phyloP scores from a whole-genome alignment of 2,329 filamentous ascomycete genomes.

The Sporothrix inflata region DNA sequence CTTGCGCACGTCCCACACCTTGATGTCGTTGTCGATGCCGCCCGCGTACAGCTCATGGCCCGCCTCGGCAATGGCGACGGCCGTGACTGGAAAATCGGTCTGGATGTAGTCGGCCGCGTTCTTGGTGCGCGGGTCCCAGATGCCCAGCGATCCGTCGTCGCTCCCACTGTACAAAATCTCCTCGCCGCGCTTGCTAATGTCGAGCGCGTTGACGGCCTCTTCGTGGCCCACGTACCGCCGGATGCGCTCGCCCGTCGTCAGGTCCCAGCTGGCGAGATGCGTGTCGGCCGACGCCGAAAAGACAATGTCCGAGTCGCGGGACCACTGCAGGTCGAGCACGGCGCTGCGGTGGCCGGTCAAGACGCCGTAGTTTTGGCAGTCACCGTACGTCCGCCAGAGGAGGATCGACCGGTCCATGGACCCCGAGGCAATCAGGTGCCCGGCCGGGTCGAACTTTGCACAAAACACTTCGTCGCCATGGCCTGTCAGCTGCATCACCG shows the following conservation, averaged over 20 bases:
- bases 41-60: slow-evolving; percentile 95
- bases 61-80: slow-evolving; percentile 87
- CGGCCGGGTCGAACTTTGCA: slow-evolving; percentile 85
- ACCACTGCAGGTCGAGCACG: slow-evolving; percentile 92
- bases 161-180: slow-evolving; percentile 89
- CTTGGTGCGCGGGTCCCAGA: slow-evolving; percentile 95
- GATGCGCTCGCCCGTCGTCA: slow-evolving; percentile 89
- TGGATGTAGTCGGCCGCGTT: slow-evolving; percentile 84
- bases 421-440: slow-evolving; percentile 87
- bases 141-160: slow-evolving; percentile 89
- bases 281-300: slow-evolving; percentile 94
- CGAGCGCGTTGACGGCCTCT: slow-evolving; percentile 91
- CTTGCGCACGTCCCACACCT: slow-evolving; percentile 95
- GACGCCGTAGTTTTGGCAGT: slow-evolving; percentile 92
- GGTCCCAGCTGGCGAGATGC: slow-evolving; percentile 92
- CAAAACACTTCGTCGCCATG: slow-evolving; percentile 86
- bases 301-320: slow-evolving; percentile 85
- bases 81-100: slow-evolving; percentile 90
- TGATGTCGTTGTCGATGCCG: slow-evolving; percentile 95
- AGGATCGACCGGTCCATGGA: slow-evolving; percentile 94
- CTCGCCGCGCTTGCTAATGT: slow-evolving; percentile 85
- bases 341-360: slow-evolving; percentile 90
- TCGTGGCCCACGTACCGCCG: slow-evolving; percentile 91
- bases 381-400: slow-evolving; percentile 89
- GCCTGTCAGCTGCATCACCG: slow-evolving; percentile 90